Base-by-base conservation (phyloP, 2,329 filamentous ascomycete species). In the Rhinocladiella mackenziei region DNA sequence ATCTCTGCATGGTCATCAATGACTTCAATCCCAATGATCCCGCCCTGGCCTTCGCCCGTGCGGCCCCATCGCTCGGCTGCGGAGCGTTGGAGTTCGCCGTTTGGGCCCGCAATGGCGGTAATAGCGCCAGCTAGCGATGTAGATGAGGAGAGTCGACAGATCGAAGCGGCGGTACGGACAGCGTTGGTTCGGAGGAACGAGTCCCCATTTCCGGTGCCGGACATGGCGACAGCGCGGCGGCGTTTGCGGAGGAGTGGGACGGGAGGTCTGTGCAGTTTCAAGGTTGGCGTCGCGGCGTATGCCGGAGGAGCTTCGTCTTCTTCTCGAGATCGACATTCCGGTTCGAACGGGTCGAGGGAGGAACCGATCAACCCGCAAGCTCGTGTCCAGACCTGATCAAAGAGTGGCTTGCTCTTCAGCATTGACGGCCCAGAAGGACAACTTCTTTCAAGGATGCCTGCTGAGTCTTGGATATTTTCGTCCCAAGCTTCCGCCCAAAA, bases 401-500 rank as follows among this genome's bases (percentile, higher is more conserved):
- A 19, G 13, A 40, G 26, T 5, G 45, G 29, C 5, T 23, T 18
- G 14, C 8, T 26, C 4, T 29, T n/a, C n/a, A n/a, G n/a, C n/a
- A n/a, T n/a, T n/a, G n/a, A n/a, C n/a, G n/a, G n/a, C n/a, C n/a
- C n/a, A n/a, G n/a, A n/a, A n/a, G n/a, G n/a, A n/a, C n/a, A n/a
- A n/a, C n/a, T n/a, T n/a, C n/a, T n/a, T n/a, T n/a, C n/a, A n/a
- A n/a, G n/a, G 8, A 9, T 17, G 10, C 22, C 20, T 17, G 10
- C 17, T 9, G 19, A 11, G 10, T 30, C 50, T n/a, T 9, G 23
- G 14, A 17, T 26, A 25, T 41, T 17, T 25, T 50, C 46, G 14
- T 66, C 64, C 87, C 87, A 94, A 55, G 89, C 78, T 61, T 94
- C 89, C 0, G 89, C 87, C 87, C 88, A 95, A 64, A 89, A 95